Base-by-base conservation (phyloP, 371 early-diverging fungal genomes). In the Mortierella sp. region DNA sequence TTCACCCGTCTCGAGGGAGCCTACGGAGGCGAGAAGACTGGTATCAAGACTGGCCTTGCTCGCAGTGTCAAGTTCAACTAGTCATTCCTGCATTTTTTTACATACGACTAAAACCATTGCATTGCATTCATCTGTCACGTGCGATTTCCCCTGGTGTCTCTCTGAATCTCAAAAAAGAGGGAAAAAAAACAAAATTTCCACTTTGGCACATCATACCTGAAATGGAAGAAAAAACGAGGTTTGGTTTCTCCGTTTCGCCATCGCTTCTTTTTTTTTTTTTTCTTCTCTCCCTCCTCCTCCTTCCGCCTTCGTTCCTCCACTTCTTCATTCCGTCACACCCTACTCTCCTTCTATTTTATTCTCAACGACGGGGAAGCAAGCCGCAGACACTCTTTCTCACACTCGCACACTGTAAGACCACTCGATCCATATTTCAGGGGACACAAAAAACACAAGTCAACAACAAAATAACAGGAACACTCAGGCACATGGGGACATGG, bases 1-100 rank as follows among this genome's bases (percentile, higher is more conserved):
- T 91, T 90, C 72, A 90, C 90, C 47, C 68, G 88, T 44, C 91
- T 88, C 48, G 86, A 89, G 68, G 90, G 93, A 44, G 86, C 89
- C 40, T 99, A 99, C 88, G 93, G 91, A 76, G 98, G 98, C 79
- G 98, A 98, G 89, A 87, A 89, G 79, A 97, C 98, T 11, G 98
- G 98, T 90, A 98, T 99, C 91, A 97, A 97, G 89, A 88, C 93
- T 43, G 90, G 92, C 47, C 87, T 97, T 34, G 86, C 96, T 14
- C 92, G 96, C 80, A 93, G 94, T 87, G 92, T 95, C 74, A 91
- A 92, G 77, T 90, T 95, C 69, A 77, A 74, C 14, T 82, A 66
- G 41, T 64, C 19, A 55, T 7, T 24, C 64, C 24, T 37, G 37
- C 31, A 63, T 58, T 13, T 31, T 29, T 48, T n/a, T 10, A 14